Evolutionary conservation across 2,329 filamentous ascomycete genomes (phyloP), one percentile per base, ranked within the genome.

Genomic region (Remersonia thermophila): DNA sequence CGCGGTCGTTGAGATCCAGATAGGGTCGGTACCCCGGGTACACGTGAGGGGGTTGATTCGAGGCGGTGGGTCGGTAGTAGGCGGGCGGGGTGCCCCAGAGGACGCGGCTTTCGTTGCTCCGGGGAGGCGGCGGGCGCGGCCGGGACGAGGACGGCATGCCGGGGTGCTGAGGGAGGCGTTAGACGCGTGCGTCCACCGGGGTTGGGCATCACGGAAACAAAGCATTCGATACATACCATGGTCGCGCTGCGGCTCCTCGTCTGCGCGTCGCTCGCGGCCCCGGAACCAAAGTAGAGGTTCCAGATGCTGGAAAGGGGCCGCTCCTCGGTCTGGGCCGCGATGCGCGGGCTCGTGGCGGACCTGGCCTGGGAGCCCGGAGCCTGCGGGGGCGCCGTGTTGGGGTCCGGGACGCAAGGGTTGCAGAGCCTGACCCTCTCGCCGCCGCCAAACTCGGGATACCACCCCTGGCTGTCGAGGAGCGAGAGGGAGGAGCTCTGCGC

Each of bases 341-440:
- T 25, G 27, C 11, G 30, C 51, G 40, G 52, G 55, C 15, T 50
- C 54, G 38, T 54, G 46, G 66, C 60, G 6, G 67, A 64, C 41
- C 67, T 59, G 10, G 62, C 53, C 43, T 68, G 66, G 11, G 27
- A 37, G 12, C 58, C 48, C 3, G 57, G 52, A 6, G 51, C 52
- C 17, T 62, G 61, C 15, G 71, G 71, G 18, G 71, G 72, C 14
- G 69, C 63, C 7, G 63, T 73, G 48, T 76, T 76, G 5, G 72
- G 72, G 41, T 76, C 72, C 10, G 71, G 72, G 7, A 77, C 72
- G 44, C 72, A 77, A 1, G 72, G 72, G 47, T 76, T 76, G 54
- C 72, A 77, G 10, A 77, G 63, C 34, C 72, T 60, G 33, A 76
- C 72, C 30, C 68, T 61, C 47, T 74, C 71, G 17, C 72, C 72